Base-by-base conservation (phyloP, 2,329 filamentous ascomycete species). In the Diaporthe helianthi region DNA sequence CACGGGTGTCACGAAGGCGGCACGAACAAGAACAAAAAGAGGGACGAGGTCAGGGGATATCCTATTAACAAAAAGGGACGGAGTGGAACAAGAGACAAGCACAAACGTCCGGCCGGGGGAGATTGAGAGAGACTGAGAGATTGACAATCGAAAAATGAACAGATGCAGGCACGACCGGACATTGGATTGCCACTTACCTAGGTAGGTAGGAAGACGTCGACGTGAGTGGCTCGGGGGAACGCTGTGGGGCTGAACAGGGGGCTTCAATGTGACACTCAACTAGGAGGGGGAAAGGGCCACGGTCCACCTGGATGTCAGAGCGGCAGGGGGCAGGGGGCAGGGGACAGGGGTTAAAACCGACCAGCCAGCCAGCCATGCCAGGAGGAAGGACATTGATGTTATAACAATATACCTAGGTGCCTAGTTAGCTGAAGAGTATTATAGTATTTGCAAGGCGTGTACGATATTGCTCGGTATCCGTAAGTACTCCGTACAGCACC, bases 121-220 rank as follows among this genome's bases (percentile, higher is more conserved):
- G 33, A 47, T 44, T 53, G 61, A 65, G 33, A 52, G 36, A 46
- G 38, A 55, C n/a, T 36, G 64, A 66, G 52, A 67, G 65, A 58
- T 66, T 55, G 64, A 36, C 51, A 66, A 36, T 47, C 65, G 38
- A 67, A 67, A 67, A 67, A 58, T 67, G 65, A 67, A 52, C n/a
- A 47, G 58, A 41, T 41, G 52, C 65, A 67, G 65, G 65, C 53
- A 33, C 64, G 65, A 22, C 52, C 65, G 65, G 65, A 67, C 65
- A 67, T 67, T 67, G 65, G 65, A 51, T 58, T 67, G 65, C 64
- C 53, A 38, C 53, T 67, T 58, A n/a, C n/a, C n/a, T n/a, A n/a
- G n/a, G n/a, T n/a, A n/a, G n/a, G n/a, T n/a, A 8, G 65, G 31
- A 67, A 29, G 52, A 55, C 29, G 22, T 58, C 22, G 52, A 67